These are phyloP conservation scores for Osmanthus fragrans DNA, from an alignment of 257 asterid species.

Conservation along the genomic window DNA sequence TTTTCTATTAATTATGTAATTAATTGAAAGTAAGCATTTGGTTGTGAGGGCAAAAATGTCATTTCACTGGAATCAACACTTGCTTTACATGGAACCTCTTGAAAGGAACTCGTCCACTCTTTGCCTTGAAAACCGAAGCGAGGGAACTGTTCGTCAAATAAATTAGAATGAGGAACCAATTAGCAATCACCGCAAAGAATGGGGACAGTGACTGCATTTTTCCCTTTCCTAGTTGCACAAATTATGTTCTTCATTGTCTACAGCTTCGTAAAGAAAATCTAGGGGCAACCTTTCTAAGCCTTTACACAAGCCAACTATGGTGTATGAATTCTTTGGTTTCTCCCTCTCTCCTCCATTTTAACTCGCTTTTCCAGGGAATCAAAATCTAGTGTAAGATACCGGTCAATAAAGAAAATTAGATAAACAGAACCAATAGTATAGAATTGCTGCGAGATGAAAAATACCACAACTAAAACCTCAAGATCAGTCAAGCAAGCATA, in stretches of 20 bases:
- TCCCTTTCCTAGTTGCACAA: neutral
- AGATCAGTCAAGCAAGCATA: neutral
- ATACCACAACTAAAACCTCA: slow-evolving; percentile 10
- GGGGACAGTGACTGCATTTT: neutral
- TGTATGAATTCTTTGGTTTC: neutral
- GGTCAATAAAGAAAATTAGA: neutral
- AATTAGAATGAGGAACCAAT: neutral
- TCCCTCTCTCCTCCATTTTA: neutral
- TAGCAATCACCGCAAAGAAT: neutral
- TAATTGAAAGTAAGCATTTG: neutral
- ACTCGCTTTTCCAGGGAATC: neutral
- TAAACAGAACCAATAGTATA: neutral
- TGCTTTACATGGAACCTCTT: neutral
- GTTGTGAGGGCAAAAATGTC: neutral
- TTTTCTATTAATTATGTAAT: neutral
- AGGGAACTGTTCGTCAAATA: neutral
- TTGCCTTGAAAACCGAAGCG: neutral
- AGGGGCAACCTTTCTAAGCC: neutral
- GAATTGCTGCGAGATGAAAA: neutral
- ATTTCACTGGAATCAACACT: neutral
- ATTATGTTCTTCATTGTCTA: neutral
- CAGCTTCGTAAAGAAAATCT: neutral
- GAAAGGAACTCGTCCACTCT: neutral
- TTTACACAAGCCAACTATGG: slow-evolving; percentile 1
- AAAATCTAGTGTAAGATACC: slow-evolving; percentile 1